Evolutionary conservation across 495 filamentous ascomycete genomes (phyloP).

Genomic region (Penicillium cosmopolitanum): DNA sequence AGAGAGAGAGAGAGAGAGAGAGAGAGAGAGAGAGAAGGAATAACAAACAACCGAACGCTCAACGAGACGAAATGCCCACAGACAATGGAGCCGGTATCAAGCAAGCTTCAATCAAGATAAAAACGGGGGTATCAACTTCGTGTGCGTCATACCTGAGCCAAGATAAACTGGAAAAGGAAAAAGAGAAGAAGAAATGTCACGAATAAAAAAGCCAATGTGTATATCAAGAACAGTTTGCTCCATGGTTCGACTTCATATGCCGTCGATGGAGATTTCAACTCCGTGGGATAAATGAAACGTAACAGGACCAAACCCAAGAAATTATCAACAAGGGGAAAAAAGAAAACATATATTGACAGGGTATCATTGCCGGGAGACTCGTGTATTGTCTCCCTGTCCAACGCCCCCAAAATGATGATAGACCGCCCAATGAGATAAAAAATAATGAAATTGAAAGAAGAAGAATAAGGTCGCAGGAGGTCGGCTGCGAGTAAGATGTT

Average conservation of each 20-base stretch:
- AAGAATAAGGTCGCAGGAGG: constrained; percentile 2
- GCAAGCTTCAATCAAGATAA: constrained; percentile 19
- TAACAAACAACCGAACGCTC: constrained; percentile 11
- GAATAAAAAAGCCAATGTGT: constrained; percentile 16
- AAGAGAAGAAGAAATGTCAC: constrained; percentile 18
- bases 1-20: constrained; percentile 6
- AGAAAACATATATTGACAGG: constrained; percentile 36
- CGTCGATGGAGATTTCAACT: constrained; percentile 32
- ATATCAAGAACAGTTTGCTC: constrained; percentile 23
- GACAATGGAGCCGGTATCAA: constrained; percentile 16
- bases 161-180: constrained; percentile 21
- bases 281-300: constrained; percentile 20
- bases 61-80: constrained; percentile 19
- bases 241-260: constrained; percentile 29
- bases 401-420: constrained; percentile 36
- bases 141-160: constrained; percentile 41
- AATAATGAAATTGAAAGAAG: constrained; percentile 5
- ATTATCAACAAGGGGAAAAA: constrained; percentile 17
- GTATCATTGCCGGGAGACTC: constrained; percentile 55
- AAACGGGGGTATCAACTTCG: constrained; percentile 46
- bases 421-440: constrained; percentile 26
- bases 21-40: no score
- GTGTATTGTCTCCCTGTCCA: constrained; percentile 53
- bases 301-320: constrained; percentile 12
- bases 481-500: background rate